Percentiles rank a stretch among this genome's conserved stretches.
phyloP scores from a whole-genome alignment of 441 rosid genomes.

The Populus hybrid region DNA sequence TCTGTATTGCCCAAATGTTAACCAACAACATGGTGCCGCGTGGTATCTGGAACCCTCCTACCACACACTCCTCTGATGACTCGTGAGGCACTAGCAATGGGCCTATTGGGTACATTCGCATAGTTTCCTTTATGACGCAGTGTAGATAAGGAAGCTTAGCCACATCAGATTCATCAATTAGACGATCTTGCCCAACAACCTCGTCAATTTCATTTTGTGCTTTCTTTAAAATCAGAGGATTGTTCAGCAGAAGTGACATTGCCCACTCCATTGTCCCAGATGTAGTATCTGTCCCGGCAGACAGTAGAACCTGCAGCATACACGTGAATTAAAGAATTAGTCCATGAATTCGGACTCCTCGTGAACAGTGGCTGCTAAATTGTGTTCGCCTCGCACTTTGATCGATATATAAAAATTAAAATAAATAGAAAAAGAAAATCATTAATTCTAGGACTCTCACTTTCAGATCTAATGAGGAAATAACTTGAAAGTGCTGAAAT shows the following conservation, averaged over 20 bases:
- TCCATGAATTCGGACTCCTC: not conserved
- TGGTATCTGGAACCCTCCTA: conserved; percentile 44
- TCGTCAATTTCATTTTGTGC: conserved; percentile 42
- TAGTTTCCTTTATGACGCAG: conserved; percentile 39
- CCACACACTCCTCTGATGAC: conserved; percentile 32
- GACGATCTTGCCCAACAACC: conserved; percentile 30
- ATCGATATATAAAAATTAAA: not conserved
- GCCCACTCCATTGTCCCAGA: conserved; percentile 48
- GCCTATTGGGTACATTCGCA: conserved; percentile 46
- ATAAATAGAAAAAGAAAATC: not conserved
- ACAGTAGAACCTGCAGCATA: conserved; percentile 32
- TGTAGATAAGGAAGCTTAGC: conserved; percentile 43
- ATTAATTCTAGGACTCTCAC: not conserved
- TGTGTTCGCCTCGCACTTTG: not conserved
- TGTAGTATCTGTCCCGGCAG: conserved; percentile 46
- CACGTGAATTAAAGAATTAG: not conserved
- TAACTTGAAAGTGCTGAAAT: not conserved
- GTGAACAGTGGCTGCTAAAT: not conserved
- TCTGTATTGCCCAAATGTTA: conserved; percentile 53
- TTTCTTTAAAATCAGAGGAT: conserved; percentile 37
- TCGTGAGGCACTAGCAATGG: conserved; percentile 23
- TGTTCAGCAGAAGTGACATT: conserved; percentile 47
- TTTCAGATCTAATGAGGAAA: not conserved
- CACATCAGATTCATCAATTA: conserved; percentile 41
- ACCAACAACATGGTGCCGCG: conserved; percentile 40